Conservation (phyloP, 2,329 filamentous ascomycete genomes). For the Aureobasidium vineae region DNA sequence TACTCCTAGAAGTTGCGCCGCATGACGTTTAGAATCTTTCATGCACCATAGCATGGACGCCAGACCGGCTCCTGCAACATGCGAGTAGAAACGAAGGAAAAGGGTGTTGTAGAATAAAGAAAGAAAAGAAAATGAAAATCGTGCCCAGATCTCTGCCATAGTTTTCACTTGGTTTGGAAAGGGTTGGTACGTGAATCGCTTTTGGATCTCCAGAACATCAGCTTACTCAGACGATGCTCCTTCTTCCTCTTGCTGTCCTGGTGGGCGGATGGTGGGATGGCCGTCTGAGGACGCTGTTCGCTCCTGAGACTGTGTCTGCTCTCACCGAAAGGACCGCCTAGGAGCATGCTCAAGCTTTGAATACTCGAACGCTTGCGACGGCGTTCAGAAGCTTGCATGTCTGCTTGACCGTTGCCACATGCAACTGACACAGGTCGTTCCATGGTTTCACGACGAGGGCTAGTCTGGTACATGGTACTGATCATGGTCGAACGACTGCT, state of each 20-base stretch:
- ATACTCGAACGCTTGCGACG: conserved; percentile 72
- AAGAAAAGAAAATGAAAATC: conserved; percentile 8
- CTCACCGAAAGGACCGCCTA: conserved; percentile 71
- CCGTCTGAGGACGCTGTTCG: conserved; percentile 54
- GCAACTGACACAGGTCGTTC: conserved; percentile 25
- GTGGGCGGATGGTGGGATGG: conserved; percentile 57
- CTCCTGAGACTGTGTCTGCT: conserved; percentile 68
- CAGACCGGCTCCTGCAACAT: conserved; percentile 18
- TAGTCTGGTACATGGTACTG: conserved; percentile 58
- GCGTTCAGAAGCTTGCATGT: conserved; percentile 44
- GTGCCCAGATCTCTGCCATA: background rate
- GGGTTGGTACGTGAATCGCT: conserved; percentile 26
- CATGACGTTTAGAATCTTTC: conserved; percentile 14
- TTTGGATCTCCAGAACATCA: conserved; percentile 76
- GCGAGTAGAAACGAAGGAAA: conserved; percentile 24
- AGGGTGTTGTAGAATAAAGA: conserved; percentile 12
- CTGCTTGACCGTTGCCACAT: conserved; percentile 22
- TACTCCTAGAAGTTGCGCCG: conserved; percentile 19
- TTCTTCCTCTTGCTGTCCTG: conserved; percentile 57
- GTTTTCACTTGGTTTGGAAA: conserved; percentile 20
- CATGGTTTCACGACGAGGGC: conserved; percentile 37
- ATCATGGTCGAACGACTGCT: conserved; percentile 76
- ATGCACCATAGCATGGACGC: conserved; percentile 16
- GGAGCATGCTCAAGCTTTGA: conserved; percentile 71
- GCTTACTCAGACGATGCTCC: conserved; percentile 66